A percentile compares a stretch with the other conserved stretches of the same genome.
Conservation (phyloP, 2,329 filamentous ascomycete genomes). For the Nakataea oryzae region DNA sequence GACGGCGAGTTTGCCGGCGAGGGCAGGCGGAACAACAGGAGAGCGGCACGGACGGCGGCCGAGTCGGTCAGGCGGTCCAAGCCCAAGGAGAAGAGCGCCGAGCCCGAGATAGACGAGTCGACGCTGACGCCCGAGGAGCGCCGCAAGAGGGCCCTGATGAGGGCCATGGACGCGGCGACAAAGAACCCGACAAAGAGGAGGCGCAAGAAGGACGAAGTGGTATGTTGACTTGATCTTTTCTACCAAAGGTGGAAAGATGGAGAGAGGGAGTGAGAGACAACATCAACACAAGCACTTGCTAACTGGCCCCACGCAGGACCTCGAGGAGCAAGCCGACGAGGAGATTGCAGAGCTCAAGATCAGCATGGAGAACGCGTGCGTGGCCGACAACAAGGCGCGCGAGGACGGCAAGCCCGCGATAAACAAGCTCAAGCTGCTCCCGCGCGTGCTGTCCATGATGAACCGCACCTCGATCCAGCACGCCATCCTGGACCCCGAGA, state of each 20-base stretch:
- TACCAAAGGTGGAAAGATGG: background rate
- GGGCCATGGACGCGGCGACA: slow-evolving; percentile 77
- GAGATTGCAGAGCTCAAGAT: slow-evolving; percentile 81
- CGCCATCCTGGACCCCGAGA: slow-evolving; percentile 84
- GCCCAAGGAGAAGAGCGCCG: slow-evolving; percentile 29
- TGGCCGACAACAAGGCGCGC: slow-evolving; percentile 76
- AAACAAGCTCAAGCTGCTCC: slow-evolving; percentile 88
- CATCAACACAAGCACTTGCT: background rate
- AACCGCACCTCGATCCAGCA: slow-evolving; percentile 82
- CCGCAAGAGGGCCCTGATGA: slow-evolving; percentile 72
- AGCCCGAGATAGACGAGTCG: slow-evolving; percentile 61
- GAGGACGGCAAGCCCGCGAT: slow-evolving; percentile 70
- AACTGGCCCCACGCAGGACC: slow-evolving; percentile 44
- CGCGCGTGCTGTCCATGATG: slow-evolving; percentile 77
- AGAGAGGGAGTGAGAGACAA: too few relatives aligned
- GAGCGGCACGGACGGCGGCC: slow-evolving; percentile 23
- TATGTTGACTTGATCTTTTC: slow-evolving; percentile 39
- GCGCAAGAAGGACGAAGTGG: slow-evolving; percentile 79
- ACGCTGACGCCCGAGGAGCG: slow-evolving; percentile 75
- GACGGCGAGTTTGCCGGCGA: slow-evolving; percentile 25
- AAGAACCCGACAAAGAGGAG: slow-evolving; percentile 68
- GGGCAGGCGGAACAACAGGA: slow-evolving; percentile 14
- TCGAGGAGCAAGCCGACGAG: slow-evolving; percentile 83
- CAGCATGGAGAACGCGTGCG: slow-evolving; percentile 82
- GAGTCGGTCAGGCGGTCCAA: slow-evolving; percentile 22